Base-by-base conservation (phyloP, 805 yeast species). In the Candida manassasensis region DNA sequence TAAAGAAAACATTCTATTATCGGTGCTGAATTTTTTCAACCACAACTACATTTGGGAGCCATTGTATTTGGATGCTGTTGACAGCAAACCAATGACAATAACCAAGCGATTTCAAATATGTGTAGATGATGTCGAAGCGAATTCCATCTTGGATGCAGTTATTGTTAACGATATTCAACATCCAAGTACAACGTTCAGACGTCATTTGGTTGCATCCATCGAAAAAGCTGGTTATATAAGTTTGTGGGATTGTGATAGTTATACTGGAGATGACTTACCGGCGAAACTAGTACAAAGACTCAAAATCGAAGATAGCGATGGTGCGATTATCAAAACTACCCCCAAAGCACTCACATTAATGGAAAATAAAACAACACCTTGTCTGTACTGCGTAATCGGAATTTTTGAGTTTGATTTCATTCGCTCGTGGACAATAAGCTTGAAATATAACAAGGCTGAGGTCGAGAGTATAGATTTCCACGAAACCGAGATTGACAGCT, bases 211-310 rank as follows among this genome's bases (percentile, higher is more conserved):
- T 0, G 49, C 55, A 2, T 41, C 57, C 3, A 37, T 50, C n/a
- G 69, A 65, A 27, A 53, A 52, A 25, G 47, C 52, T 4, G 62
- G 67, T 3, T 43, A 38, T 28, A 41, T 86, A 9, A 65, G 76
- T 9, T 60, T 83, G 4, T 85, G 87, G 85, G 75, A 80, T 38
- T 77, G 88, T 35, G 50, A 61, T 32, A 60, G 66, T 7, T 47
- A 52, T 3, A 39, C 44, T 14, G 39, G 46, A 35, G 61, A 61
- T 37, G 61, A 59, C 31, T 42, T 47, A 32, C 53, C 57, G n/a
- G 69, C 58, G 0, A 49, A 40, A 2, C 42, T 61, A 29, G 22
- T 59, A 2, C 29, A 32, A 8, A 31, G 55, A 17, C 14, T 48
- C n/a, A 38, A 41, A 15, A 43, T 56, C 3, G 19, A 28, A 10